Base-by-base conservation (phyloP, 495 filamentous ascomycete genomes). In the Rostrohypoxylon terebratum region DNA sequence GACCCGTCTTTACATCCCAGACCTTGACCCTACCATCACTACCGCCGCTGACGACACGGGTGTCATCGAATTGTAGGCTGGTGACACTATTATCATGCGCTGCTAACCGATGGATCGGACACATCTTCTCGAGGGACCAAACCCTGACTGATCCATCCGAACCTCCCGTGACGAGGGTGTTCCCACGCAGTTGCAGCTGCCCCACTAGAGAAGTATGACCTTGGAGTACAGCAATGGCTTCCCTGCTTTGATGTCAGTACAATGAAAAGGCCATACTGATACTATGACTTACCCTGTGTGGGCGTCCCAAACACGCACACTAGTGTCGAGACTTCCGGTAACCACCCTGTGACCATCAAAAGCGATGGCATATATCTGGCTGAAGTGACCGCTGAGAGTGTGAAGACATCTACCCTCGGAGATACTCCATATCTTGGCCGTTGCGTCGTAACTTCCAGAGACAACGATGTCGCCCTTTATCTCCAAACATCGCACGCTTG, bases 51-150 rank as follows among this genome's bases (percentile, higher is more conserved):
- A 99, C 96, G 58, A 99, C 94, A 33, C 96, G 88, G 33, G 90
- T 92, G 76, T 97, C 93, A 76, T 99, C 96, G 75, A 98, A 99
- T 78, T 99, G 96, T 58, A 99, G 84, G 77, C 93, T 97, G 0
- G 96, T 99, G 28, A 99, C 96, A 68, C 93, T 97, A 76, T 99
- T 99, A 78, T 99, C 96, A 73, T 99, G 96, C n/a, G 96, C 96
- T 25, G 96, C 96, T 50, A 98, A 85, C 18, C 96, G 89, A 78
- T 99, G 96, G 48, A 98, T 96, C 0, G 96, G 91, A 38, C 89
- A 89, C 84, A 94, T 94, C 75, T 91, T 91, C 63, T 92, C 89
- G 40, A 99, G 84, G 18, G 93, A 97, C 96, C 96, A 99, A 11
- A 99, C 93, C 61, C 96, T 88, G 28, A 99, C 95, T 2, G 93